Evolutionary conservation across 345 rosid genomes (phyloP).

Genomic region (Gossypium anomalum): DNA sequence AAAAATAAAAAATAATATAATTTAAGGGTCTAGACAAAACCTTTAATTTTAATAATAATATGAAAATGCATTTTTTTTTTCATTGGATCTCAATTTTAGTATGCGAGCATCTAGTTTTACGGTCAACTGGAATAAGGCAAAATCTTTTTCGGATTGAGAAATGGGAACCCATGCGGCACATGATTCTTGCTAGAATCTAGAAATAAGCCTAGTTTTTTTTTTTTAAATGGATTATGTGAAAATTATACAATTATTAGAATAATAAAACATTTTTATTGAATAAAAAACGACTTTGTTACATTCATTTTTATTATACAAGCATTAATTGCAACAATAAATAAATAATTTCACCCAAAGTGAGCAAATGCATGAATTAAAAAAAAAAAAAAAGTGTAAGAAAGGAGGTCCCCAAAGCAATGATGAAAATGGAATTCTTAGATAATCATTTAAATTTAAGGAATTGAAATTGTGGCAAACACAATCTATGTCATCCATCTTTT

Average conservation of each 20-base stretch:
- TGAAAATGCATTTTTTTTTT: not conserved
- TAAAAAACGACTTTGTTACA: not conserved
- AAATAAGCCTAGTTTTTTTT: not conserved
- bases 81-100: not conserved
- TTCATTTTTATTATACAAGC: not conserved
- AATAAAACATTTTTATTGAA: not conserved
- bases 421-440: not conserved
- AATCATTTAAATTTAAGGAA: not conserved
- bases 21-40: no score
- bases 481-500: not conserved
- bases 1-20: no score
- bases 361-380: not conserved
- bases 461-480: not conserved
- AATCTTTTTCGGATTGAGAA: constrained; percentile 1
- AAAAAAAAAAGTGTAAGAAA: not conserved
- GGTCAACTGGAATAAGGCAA: not conserved
- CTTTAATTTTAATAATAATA: no score
- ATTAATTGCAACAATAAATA: not conserved
- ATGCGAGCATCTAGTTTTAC: not conserved
- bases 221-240: not conserved
- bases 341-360: not conserved
- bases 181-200: not conserved
- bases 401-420: not conserved
- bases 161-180: constrained; percentile 10
- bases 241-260: not conserved